Conservation (phyloP, 495 filamentous ascomycete species). For the Penicillium roqueforti region DNA sequence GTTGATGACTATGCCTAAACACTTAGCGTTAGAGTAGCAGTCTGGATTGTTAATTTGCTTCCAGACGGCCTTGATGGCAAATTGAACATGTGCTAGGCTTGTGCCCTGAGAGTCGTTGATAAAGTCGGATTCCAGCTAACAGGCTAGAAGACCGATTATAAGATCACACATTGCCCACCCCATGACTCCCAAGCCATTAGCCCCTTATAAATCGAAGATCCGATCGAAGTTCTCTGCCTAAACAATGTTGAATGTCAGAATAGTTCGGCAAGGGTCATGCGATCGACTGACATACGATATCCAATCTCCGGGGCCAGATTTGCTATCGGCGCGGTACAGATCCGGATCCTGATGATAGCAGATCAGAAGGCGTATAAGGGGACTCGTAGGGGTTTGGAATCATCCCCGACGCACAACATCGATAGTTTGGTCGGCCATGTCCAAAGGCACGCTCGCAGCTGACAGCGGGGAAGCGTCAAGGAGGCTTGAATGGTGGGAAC, state of each 20-base stretch:
- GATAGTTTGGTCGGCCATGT: background rate
- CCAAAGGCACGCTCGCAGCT: background rate
- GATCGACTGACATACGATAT: background rate
- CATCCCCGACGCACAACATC: background rate
- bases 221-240: background rate
- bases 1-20: background rate
- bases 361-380: background rate
- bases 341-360: background rate
- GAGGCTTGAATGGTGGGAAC: background rate
- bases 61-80: background rate
- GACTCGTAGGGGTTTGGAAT: background rate
- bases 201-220: background rate
- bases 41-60: background rate
- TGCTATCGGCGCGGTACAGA: background rate
- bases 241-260: background rate
- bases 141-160: background rate
- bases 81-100: background rate
- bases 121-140: background rate
- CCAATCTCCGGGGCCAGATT: background rate
- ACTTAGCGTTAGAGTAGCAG: background rate
- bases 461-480: background rate
- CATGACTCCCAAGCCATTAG: slow-evolving; percentile 4
- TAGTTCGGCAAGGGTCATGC: background rate
- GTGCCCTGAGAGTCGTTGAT: background rate
- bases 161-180: background rate